Conservation (phyloP, 2,329 filamentous ascomycete species). For the Fusarium verrucosum region DNA sequence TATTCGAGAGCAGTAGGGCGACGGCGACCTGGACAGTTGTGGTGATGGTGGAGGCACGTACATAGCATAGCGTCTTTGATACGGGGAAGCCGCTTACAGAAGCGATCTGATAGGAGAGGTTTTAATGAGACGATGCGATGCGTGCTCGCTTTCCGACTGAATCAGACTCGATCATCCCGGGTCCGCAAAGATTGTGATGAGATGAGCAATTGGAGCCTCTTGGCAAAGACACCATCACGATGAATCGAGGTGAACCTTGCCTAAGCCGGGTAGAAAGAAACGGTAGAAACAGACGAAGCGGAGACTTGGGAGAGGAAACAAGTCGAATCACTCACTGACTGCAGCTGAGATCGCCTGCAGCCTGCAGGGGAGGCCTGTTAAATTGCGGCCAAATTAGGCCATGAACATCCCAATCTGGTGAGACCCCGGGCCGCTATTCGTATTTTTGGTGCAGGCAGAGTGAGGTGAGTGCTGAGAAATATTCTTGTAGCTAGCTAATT, state of each 20-base stretch:
- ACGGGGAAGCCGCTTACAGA: slow-evolving; percentile 2
- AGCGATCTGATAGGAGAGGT: slow-evolving; percentile 10
- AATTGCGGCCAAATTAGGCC: slow-evolving; percentile 29
- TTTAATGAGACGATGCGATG: slow-evolving; percentile 4
- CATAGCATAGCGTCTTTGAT: slow-evolving; percentile 13
- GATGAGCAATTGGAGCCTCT: slow-evolving; percentile 10
- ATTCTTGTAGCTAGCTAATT: no score
- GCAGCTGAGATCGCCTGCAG: slow-evolving; percentile 14
- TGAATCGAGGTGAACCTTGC: slow-evolving; percentile 4
- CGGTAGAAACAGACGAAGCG: slow-evolving; percentile 31
- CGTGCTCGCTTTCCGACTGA: background rate
- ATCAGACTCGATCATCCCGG: slow-evolving; percentile 11
- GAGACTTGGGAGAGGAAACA: slow-evolving; percentile 6
- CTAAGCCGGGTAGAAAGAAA: slow-evolving; percentile 24
- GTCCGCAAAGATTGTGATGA: slow-evolving; percentile 16
- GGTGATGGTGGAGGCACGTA: slow-evolving; percentile 23
- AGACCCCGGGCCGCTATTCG: slow-evolving; percentile 21
- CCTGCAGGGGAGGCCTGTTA: slow-evolving; percentile 34
- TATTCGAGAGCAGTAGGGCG: slow-evolving; percentile 22
- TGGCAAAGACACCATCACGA: slow-evolving; percentile 12
- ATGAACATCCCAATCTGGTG: slow-evolving; percentile 35
- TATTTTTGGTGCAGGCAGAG: slow-evolving; percentile 17
- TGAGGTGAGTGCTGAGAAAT: slow-evolving; percentile 1
- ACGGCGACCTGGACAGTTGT: slow-evolving; percentile 20
- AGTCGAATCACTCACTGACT: no score